Evolutionary conservation across 345 rosid genomes (phyloP).

Genomic region (Barbarea vulgaris): DNA sequence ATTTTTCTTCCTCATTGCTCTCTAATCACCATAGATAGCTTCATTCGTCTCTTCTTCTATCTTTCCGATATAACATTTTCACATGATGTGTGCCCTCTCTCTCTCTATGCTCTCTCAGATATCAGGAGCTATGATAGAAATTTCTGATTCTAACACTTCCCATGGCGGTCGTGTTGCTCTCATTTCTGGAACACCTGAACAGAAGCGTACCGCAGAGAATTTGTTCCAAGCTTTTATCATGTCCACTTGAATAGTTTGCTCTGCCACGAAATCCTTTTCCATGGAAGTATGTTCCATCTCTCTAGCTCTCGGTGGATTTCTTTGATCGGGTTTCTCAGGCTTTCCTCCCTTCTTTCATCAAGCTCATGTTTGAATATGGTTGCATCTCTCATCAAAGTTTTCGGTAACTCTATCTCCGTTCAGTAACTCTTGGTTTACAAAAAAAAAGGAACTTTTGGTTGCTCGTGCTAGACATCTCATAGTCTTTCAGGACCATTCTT

Average conservation of each 20-base stretch:
- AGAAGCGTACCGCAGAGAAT: slow-evolving; percentile 90
- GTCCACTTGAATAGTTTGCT: slow-evolving; percentile 62
- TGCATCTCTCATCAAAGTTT: slow-evolving; percentile 35
- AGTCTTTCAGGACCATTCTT: slow-evolving; percentile 57
- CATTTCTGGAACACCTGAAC: slow-evolving; percentile 87
- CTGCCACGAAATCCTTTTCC: slow-evolving; percentile 36
- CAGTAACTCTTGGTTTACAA: slow-evolving; percentile 41
- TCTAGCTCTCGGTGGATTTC: slow-evolving; percentile 46
- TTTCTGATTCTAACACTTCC: slow-evolving; percentile 77
- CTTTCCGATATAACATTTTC: slow-evolving; percentile 25
- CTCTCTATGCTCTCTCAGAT: slow-evolving; percentile 58
- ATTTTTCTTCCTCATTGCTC: slow-evolving; percentile 13
- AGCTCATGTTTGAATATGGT: slow-evolving; percentile 40
- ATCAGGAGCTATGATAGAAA: slow-evolving; percentile 96
- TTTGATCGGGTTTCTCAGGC: slow-evolving; percentile 43
- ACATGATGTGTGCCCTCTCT: slow-evolving; percentile 20
- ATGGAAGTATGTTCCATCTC: slow-evolving; percentile 39
- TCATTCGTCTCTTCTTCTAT: not conserved
- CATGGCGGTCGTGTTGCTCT: slow-evolving; percentile 86
- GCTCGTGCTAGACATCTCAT: slow-evolving; percentile 48
- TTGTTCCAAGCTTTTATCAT: slow-evolving; percentile 96
- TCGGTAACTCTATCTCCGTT: slow-evolving; percentile 33
- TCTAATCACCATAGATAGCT: slow-evolving; percentile 23
- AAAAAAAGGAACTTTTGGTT: slow-evolving; percentile 30
- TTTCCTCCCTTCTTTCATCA: slow-evolving; percentile 44